phyloP scores from a whole-genome alignment of 208 protist genomes.

The Wallacemonas collosoma region DNA sequence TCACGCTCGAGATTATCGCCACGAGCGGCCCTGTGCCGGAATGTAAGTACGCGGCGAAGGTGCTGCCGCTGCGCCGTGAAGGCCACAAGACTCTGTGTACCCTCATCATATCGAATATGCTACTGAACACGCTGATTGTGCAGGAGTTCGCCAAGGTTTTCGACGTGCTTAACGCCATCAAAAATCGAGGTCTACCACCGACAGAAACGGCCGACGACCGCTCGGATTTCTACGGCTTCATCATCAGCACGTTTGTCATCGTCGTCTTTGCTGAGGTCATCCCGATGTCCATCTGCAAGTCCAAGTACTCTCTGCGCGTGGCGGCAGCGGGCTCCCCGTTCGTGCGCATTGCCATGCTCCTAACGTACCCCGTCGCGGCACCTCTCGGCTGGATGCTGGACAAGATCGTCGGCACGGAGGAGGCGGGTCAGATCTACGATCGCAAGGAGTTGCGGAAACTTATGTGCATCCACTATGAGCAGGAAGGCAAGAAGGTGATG shows the following conservation, averaged over 20 bases:
- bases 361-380: conserved; percentile 79
- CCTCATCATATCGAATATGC: conserved; percentile 88
- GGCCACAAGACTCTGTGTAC: conserved; percentile 89
- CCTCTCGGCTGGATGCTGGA: conserved; percentile 84
- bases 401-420: conserved; percentile 60
- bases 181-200: conserved; percentile 13
- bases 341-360: conserved; percentile 76
- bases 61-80: conserved; percentile 75
- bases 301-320: conserved; percentile 81
- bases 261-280: conserved; percentile 86
- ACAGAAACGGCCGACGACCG: conserved; percentile 28
- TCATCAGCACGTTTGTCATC: conserved; percentile 78
- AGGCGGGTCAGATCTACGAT: conserved; percentile 86
- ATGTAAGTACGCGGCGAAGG: conserved; percentile 71
- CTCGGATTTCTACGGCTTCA: conserved; percentile 57
- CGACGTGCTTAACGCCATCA: conserved; percentile 46
- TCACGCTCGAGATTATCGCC: conserved; percentile 89
- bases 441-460: conserved; percentile 84
- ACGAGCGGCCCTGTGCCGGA: conserved; percentile 78
- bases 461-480: conserved; percentile 88
- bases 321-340: conserved; percentile 75
- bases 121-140: conserved; percentile 86
- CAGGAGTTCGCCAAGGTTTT: conserved; percentile 70
- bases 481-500: conserved; percentile 47
- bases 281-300: conserved; percentile 90